Evolutionary conservation across 768 basidiomycete species (phyloP).

Genomic region (Phaeotremella fagi): DNA sequence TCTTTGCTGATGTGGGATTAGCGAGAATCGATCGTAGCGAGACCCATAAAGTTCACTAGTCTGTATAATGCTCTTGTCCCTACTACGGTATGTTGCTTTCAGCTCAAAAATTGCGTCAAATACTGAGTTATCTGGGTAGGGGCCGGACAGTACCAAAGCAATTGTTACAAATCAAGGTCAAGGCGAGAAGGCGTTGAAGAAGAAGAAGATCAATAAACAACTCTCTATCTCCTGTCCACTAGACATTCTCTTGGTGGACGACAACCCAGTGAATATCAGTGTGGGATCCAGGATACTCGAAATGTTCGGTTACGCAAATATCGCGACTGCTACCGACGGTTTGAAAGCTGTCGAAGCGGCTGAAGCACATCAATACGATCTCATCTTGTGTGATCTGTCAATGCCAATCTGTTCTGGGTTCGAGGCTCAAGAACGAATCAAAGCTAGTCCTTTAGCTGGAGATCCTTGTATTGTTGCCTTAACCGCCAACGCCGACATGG

Average conservation of each 20-base stretch:
- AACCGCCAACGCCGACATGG: constrained; percentile 37
- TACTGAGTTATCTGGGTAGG: background rate
- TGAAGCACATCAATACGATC: constrained; percentile 30
- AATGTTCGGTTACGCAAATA: constrained; percentile 34
- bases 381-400: constrained; percentile 44
- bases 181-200: background rate
- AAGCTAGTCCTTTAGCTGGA: constrained; percentile 15
- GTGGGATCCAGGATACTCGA: constrained; percentile 36
- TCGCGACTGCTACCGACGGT: constrained; percentile 42
- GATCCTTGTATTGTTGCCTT: constrained; percentile 29
- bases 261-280: constrained; percentile 34
- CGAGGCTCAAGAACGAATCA: constrained; percentile 21
- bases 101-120: background rate
- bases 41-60: constrained; percentile 36
- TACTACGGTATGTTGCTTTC: background rate
- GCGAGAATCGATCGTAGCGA: constrained; percentile 33
- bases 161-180: background rate
- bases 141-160: background rate
- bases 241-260: constrained; percentile 39
- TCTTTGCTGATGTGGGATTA: too few species aligned
- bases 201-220: constrained; percentile 12
- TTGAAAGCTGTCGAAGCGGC: constrained; percentile 34
- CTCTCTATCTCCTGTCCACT: constrained; percentile 20
- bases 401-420: constrained; percentile 41
- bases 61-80: constrained; percentile 21